Evolutionary conservation across 108 stramenopile genomes (phyloP).

Genomic region (Seminavis robusta): DNA sequence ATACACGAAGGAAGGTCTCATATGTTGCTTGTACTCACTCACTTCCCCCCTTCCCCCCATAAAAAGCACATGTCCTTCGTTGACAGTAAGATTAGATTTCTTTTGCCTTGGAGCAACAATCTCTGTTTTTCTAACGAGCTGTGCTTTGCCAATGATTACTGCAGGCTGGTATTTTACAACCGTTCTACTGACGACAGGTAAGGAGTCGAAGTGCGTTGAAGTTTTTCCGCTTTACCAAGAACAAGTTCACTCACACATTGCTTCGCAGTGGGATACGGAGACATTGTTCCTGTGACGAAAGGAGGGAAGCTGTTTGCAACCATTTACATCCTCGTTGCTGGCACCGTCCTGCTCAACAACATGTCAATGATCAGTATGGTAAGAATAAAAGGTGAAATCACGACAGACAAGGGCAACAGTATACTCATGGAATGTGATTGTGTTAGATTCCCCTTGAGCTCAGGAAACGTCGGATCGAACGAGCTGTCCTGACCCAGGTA

Average conservation of each 20-base stretch:
- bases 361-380: constrained; percentile 90
- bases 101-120: too few species aligned
- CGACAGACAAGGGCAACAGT: too few species aligned
- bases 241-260: not conserved
- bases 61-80: too few species aligned
- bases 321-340: constrained; percentile 70
- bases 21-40: too few species aligned
- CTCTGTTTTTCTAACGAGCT: too few species aligned
- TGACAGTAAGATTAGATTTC: too few species aligned
- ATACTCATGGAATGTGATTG: too few species aligned
- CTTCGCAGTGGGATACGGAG: constrained; percentile 64
- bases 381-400: too few species aligned
- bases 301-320: constrained; percentile 69
- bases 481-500: constrained; percentile 61
- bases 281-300: constrained; percentile 76
- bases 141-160: too few species aligned
- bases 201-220: not conserved
- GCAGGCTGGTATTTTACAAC: constrained; percentile 79
- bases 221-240: not conserved
- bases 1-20: too few species aligned
- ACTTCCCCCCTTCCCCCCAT: too few species aligned
- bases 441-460: constrained; percentile 88
- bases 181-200: constrained; percentile 55
- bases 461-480: constrained; percentile 77
- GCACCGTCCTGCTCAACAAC: constrained; percentile 79